Evolutionary conservation across 331 rosid genomes (phyloP), one percentile per base, ranked within the genome.

Genomic region (Acacia pycnantha): DNA sequence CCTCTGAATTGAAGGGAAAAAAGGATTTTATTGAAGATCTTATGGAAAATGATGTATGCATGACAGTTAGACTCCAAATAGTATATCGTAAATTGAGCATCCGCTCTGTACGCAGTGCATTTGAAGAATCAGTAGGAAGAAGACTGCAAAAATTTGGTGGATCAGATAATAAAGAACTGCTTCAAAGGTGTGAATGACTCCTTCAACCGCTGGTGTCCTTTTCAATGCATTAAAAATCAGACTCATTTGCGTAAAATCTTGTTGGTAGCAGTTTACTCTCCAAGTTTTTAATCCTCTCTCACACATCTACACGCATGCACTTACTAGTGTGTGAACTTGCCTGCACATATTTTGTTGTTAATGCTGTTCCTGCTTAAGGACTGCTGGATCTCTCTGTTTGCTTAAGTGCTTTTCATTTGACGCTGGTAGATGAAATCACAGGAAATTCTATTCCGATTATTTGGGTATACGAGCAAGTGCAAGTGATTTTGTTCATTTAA

Each of bases 51-150:
- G 99, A 96, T 88, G 90, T 96, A 80, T 27, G 87, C 73, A 78
- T 93, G 88, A 93, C 97, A 14, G 85, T 96, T 76, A 91, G 97
- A 77, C 97, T 96, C 86, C 98, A 96, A 81, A 89, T 96, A 85
- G 91, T 93, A 43, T 93, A 93, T 70, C 65, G 95, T 5, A 96
- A 75, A 84, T 86, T 96, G 90, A 92, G 98, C 90, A 93, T 96
- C 78, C 86, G 94, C 18, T 92, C 98, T 0, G 97, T 96, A 8
- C 95, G 97, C 1, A 90, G 81, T 67, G 99, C 98, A 64, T 93
- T 96, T 81, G 95, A 93, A 86, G 97, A 92, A 61, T 93, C 99
- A 1, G 88, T 96, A 1, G 98, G 99, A 80, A 88, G 73, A 85
- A 94, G 94, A 77, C 91, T 96, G 31, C 84, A 82, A 64, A 91